These are phyloP conservation scores for Tricladium varicosporioides DNA, from an alignment of 2,329 filamentous ascomycete genomes.

Conservation along the genomic window DNA sequence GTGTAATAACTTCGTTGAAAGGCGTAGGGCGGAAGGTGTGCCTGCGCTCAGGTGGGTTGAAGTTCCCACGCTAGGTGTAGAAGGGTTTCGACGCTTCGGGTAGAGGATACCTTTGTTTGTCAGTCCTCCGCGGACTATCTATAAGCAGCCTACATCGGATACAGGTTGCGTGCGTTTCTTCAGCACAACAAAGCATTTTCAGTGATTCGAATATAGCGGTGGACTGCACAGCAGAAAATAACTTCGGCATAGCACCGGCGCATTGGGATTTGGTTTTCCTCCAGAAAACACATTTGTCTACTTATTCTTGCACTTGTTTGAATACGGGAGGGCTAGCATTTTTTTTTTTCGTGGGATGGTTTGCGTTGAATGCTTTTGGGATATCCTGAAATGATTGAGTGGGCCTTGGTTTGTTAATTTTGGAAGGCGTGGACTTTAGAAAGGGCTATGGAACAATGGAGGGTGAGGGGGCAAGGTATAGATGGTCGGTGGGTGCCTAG, in stretches of 20 bases:
- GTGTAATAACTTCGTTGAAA: slow-evolving; percentile 78
- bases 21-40: slow-evolving; percentile 72
- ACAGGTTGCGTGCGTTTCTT: not conserved
- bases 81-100: slow-evolving; percentile 51
- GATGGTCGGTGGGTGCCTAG: no score
- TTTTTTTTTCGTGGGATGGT: not conserved
- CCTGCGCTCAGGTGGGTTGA: slow-evolving; percentile 66
- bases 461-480: no score
- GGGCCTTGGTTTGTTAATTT: no score
- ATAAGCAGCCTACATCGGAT: not conserved
- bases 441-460: no score
- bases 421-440: no score
- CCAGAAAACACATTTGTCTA: not conserved
- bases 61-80: slow-evolving; percentile 62
- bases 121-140: not conserved
- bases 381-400: not conserved
- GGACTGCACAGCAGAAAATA: not conserved
- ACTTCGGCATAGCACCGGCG: not conserved
- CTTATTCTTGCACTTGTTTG: not conserved
- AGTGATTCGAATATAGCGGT: not conserved
- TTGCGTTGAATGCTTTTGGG: not conserved
- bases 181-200: not conserved
- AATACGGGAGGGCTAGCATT: not conserved
- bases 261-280: not conserved
- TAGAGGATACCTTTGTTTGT: not conserved